Evolutionary conservation across 1,284 basidiomycete species (phyloP).

Genomic region (Ustilago curta): DNA sequence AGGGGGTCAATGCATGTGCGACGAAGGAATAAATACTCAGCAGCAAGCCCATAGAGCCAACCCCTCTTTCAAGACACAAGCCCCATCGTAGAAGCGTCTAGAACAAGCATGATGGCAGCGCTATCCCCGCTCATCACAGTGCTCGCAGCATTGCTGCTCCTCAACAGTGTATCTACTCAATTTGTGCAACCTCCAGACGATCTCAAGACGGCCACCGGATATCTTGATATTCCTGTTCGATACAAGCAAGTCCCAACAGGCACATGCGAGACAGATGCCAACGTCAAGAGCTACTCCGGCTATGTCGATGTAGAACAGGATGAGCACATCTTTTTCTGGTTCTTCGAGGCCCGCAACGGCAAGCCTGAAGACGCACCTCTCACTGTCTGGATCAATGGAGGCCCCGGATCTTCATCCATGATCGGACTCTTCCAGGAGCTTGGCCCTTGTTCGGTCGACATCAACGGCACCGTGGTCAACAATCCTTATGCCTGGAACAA

Average conservation of each 20-base stretch:
- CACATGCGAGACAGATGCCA: constrained; percentile 79
- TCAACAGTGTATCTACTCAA: constrained; percentile 15
- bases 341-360: constrained; percentile 53
- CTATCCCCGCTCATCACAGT: constrained; percentile 3
- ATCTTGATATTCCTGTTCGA: constrained; percentile 46
- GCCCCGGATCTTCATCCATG: constrained; percentile 77
- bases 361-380: constrained; percentile 47
- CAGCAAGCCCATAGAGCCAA: neutral
- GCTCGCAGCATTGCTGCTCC: constrained; percentile 9
- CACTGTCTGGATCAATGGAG: constrained; percentile 62
- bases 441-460: constrained; percentile 77
- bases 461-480: constrained; percentile 74
- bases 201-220: constrained; percentile 29
- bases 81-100: no score
- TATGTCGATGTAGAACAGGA: constrained; percentile 52
- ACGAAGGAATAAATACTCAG: constrained; percentile 2
- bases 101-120: neutral
- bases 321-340: constrained; percentile 58
- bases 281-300: constrained; percentile 76
- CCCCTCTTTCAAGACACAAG: neutral
- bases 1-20: neutral
- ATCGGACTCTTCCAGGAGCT: constrained; percentile 79
- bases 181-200: constrained; percentile 38
- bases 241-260: constrained; percentile 72
- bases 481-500: constrained; percentile 79